Evolutionary conservation across 495 filamentous ascomycete genomes (phyloP), one percentile per base, ranked within the genome.

Genomic region (Podospora pseudoanserina): DNA sequence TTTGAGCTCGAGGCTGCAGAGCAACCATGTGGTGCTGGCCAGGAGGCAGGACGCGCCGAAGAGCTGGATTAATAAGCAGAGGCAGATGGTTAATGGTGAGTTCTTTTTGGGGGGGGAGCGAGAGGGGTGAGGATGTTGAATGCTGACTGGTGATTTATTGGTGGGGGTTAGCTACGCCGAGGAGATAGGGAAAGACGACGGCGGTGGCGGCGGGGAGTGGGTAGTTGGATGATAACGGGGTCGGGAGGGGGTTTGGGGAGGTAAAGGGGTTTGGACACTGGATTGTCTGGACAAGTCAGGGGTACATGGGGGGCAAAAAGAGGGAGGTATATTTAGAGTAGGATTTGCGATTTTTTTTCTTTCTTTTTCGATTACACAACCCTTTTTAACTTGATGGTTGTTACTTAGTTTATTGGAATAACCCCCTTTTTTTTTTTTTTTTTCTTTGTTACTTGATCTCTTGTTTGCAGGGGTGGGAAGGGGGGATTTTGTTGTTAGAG

Each of bases 31-130:
- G 60, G 87, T 90, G 20, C 78, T 93, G 72, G 90, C 86, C 77
- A 83, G 88, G 74, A 82, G 91, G 71, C 85, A 88, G 60, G 92
- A 98, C 73, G 85, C 86, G 56, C 92, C 92, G 39, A 89, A 86
- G 77, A 94, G 93, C 74, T 98, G 93, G 93, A 79, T 98, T 55
- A 92, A 92, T 63, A 94, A 90, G 80, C 94, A 97, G 82, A 84
- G 94, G 78, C 89, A 85, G 76, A 82, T 87, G 72, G 87, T 94
- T 70, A 88, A 88, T 77, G 84, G 81, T 83, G 49, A 74, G 79
- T 68, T 44, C 62, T 23, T 53, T 63, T 64, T 26, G 27, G 18
- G 4, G 13, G 23, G 2, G 2, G 7, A 16, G 23, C 9, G 27
- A 32, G 9, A 3, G 23, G 20, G 26, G 7, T 61, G 16, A 23